A percentile compares a stretch with the other conserved stretches of the same genome.
Evolutionary conservation across 1,284 basidiomycete species (phyloP).

Genomic region (Apiotrichum siamense): DNA sequence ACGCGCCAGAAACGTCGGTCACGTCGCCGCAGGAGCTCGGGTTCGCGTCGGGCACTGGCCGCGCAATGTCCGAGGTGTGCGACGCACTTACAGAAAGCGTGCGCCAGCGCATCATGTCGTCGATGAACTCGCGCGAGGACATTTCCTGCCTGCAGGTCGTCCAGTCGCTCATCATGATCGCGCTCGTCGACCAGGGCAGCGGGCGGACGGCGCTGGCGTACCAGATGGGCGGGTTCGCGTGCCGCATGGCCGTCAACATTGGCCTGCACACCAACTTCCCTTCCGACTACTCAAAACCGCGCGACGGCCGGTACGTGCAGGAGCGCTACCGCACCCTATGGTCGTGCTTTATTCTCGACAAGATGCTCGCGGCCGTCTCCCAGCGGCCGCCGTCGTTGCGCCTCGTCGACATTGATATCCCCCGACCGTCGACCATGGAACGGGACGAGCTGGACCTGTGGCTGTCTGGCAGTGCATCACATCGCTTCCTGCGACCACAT

Average conservation of each 20-base stretch:
- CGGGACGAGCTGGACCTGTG: conserved; percentile 20
- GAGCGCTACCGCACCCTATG: conserved; percentile 14
- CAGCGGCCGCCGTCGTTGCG: conserved; percentile 11
- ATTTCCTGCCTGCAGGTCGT: conserved; percentile 7
- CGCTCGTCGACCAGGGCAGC: conserved; percentile 10
- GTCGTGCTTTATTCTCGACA: conserved; percentile 16
- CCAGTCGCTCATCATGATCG: conserved; percentile 10
- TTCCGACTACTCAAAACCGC: background rate
- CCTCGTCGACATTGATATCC: conserved; percentile 13
- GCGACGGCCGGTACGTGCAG: conserved; percentile 3
- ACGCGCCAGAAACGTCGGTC: too few species aligned
- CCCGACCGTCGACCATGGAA: conserved; percentile 13
- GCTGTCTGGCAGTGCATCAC: conserved; percentile 7
- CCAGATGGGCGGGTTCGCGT: conserved; percentile 16
- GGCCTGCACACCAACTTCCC: conserved; percentile 9
- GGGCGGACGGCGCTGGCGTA: conserved; percentile 11
- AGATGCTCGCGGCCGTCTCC: conserved; percentile 9
- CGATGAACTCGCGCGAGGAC: conserved; percentile 3
- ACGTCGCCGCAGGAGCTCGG: too few species aligned
- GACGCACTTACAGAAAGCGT: conserved; percentile 12
- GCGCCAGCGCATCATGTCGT: conserved; percentile 6
- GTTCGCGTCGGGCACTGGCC: background rate
- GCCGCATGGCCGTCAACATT: conserved; percentile 14
- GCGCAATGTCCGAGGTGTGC: conserved; percentile 8
- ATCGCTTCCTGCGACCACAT: conserved; percentile 4